phyloP scores from a whole-genome alignment of 2,329 filamentous ascomycete species.

The Lasiodiplodia sp. region DNA sequence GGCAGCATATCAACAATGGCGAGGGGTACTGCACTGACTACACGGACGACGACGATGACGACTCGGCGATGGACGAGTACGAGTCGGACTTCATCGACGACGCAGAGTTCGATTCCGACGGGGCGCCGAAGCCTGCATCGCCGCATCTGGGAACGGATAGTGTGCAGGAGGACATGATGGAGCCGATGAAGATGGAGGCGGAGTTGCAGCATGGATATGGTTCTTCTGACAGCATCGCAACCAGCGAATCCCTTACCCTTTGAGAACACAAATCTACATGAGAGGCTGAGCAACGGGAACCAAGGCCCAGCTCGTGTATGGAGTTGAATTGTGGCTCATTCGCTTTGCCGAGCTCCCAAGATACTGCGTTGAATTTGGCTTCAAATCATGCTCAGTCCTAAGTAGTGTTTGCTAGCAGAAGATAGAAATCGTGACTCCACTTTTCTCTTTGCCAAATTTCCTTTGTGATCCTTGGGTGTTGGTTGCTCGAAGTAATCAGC shows the following conservation, averaged over 20 bases:
- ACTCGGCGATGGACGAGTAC: constrained; percentile 1
- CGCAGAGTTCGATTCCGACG: background rate
- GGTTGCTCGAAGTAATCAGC: background rate
- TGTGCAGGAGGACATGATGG: background rate
- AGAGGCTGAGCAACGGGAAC: background rate
- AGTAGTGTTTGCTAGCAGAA: background rate
- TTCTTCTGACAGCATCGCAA: background rate
- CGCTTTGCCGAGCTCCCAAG: background rate
- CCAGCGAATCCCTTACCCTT: background rate
- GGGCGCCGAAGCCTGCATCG: background rate
- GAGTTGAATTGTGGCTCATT: background rate
- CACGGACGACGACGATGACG: background rate
- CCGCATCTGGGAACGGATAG: background rate
- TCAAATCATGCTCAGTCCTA: background rate
- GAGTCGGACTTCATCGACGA: constrained; percentile 15
- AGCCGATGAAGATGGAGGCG: background rate
- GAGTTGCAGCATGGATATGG: background rate
- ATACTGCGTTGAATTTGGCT: background rate
- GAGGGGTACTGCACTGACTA: background rate
- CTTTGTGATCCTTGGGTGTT: too few relatives aligned
- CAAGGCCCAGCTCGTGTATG: background rate
- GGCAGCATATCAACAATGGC: constrained; percentile 15
- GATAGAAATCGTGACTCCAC: background rate
- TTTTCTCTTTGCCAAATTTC: background rate
- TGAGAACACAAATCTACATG: background rate